Evolutionary conservation across 23 red algal genomes (phyloP).

Genomic region (Agarophyton chilense): DNA sequence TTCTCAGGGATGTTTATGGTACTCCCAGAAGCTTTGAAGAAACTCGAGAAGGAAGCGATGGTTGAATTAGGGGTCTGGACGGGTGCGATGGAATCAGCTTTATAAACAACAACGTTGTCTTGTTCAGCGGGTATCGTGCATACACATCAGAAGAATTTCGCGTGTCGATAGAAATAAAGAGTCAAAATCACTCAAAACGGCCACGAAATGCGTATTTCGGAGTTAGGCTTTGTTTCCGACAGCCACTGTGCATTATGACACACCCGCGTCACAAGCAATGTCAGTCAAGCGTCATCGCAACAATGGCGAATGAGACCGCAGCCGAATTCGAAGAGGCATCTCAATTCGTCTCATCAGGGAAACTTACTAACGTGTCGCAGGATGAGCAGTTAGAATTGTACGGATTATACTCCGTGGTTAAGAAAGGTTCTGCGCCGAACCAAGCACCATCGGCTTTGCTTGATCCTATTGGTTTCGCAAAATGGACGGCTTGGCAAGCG

Average conservation of each 20-base stretch:
- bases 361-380: slow-evolving; percentile 25
- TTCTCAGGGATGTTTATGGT: not conserved
- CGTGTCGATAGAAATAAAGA: slow-evolving; percentile 14
- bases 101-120: slow-evolving; percentile 33
- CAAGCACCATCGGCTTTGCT: slow-evolving; percentile 51
- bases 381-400: slow-evolving; percentile 49
- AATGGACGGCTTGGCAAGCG: slow-evolving; percentile 50
- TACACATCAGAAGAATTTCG: slow-evolving; percentile 30
- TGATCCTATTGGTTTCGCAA: slow-evolving; percentile 30
- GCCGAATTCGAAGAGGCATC: slow-evolving; percentile 15
- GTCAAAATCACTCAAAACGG: slow-evolving; percentile 24
- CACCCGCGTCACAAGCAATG: not conserved
- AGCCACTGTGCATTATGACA: not conserved
- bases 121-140: slow-evolving; percentile 24
- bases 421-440: slow-evolving; percentile 38
- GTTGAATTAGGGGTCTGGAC: not conserved
- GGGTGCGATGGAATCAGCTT: slow-evolving; percentile 20
- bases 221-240: not conserved
- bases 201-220: slow-evolving; percentile 13
- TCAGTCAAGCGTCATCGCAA: not conserved
- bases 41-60: not conserved
- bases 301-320: not conserved
- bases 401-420: slow-evolving; percentile 40
- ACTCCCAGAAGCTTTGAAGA: not conserved
- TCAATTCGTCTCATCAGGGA: slow-evolving; percentile 33